Base-by-base conservation (phyloP, 169 alveolate genomes). In the Eimeria tenella region DNA sequence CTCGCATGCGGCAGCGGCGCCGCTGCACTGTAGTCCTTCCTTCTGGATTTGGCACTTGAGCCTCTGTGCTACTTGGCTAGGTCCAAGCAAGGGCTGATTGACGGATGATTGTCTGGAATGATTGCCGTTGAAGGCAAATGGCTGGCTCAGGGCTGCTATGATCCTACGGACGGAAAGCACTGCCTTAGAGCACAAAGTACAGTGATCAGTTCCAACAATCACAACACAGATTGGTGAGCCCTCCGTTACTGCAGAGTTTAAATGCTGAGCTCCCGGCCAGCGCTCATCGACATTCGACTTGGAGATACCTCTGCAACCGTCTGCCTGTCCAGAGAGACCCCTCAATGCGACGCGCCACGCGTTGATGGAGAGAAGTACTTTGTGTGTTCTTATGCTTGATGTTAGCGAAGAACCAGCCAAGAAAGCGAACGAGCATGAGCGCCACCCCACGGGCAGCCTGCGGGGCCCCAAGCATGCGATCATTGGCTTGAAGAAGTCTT, bases 391-490 rank as follows among this genome's bases (percentile, higher is more conserved):
- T 75, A 75, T 63, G 42, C 52, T 50, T 50, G 86, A 52, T 50
- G 49, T 75, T 63, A 75, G 21, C 19, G 5, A 8, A 50, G 65
- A 60, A 19, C 53, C 53, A 31, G 50, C 7, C 50, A 7, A 19
- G 86, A 9, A n/a, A 63, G 86, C 86, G n/a, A n/a, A 31, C 63
- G 68, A 75, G 55, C 17, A 81, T 11, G 56, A 50, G 52, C 52
- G 60, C 89, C 89, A 81, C 89, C 89, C 89, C 89, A 81, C 89
- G 89, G 25, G 86, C 73, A 81, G 73, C 89, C 74, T 81, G 89
- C 89, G 89, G 89, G 89, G 89, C 89, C 89, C 89, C 56, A 81
- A 56, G 89, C 89, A 81, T 81, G 89, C 89, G 89, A 55, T 23
- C 89, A 81, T 81, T 63, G 58, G 86, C 63, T 11, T 75, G 86